Conservation (phyloP, 805 yeast species). For the Sugiyamaella boreocaroliniensis region DNA sequence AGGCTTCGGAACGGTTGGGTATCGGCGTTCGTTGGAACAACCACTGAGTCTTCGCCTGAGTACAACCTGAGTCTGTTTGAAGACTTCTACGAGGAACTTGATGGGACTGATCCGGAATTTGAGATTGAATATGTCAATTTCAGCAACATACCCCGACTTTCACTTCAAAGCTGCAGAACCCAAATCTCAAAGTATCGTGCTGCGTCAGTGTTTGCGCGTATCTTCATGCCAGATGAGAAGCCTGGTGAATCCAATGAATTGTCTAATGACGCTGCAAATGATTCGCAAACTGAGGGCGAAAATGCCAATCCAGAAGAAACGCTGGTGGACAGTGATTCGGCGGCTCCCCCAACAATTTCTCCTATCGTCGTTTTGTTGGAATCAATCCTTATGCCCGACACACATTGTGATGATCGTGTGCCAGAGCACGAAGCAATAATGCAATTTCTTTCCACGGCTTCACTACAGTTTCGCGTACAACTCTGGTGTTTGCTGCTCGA, state of each 20-base stretch:
- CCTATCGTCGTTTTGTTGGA: conserved; percentile 22
- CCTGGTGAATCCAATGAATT: background rate
- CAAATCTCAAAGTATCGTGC: conserved; percentile 70
- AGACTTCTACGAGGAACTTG: conserved; percentile 14
- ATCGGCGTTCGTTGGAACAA: conserved; percentile 39
- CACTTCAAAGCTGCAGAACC: conserved; percentile 41
- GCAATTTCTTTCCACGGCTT: conserved; percentile 53
- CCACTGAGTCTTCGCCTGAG: conserved; percentile 33
- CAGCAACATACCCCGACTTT: conserved; percentile 51
- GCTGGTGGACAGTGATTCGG: background rate
- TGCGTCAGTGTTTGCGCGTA: conserved; percentile 53
- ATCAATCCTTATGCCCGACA: conserved; percentile 31
- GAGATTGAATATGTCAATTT: conserved; percentile 51
- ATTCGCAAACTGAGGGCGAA: background rate
- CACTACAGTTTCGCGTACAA: conserved; percentile 59
- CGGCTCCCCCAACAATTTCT: background rate
- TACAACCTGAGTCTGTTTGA: conserved; percentile 24
- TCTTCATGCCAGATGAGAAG: conserved; percentile 29
- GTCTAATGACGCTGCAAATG: no score
- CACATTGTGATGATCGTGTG: conserved; percentile 13
- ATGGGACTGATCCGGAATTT: conserved; percentile 14
- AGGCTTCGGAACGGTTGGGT: conserved; percentile 45
- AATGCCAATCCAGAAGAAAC: background rate
- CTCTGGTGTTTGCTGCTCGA: conserved; percentile 70
- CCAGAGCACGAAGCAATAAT: conserved; percentile 47